phyloP scores from a whole-genome alignment of 805 yeast species.

The Jamesozyma piceae region DNA sequence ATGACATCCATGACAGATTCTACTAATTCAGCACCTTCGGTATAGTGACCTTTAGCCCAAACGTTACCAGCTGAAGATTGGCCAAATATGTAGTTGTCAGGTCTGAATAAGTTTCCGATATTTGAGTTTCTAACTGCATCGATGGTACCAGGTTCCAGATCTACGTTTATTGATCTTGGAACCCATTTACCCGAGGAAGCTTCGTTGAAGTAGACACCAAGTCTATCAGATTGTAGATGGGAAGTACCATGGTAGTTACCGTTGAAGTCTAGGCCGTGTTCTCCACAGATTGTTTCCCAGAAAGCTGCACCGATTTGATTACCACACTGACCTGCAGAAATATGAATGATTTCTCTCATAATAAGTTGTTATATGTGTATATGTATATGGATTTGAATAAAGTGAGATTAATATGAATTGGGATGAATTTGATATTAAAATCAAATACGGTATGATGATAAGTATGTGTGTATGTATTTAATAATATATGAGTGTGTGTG shows the following conservation, averaged over 20 bases:
- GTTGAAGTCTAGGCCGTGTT: slow-evolving; percentile 68
- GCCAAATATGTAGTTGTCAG: slow-evolving; percentile 83
- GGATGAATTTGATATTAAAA: background rate
- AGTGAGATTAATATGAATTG: background rate
- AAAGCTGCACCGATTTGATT: slow-evolving; percentile 95
- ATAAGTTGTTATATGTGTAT: slow-evolving; percentile 5
- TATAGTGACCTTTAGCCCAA: slow-evolving; percentile 96
- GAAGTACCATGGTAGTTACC: slow-evolving; percentile 61
- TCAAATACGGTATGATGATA: too few relatives aligned
- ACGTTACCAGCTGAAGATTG: slow-evolving; percentile 92
- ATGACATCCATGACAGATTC: slow-evolving; percentile 83
- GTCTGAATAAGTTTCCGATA: slow-evolving; percentile 83
- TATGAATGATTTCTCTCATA: slow-evolving; percentile 58
- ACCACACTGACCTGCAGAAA: slow-evolving; percentile 98
- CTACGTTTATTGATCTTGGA: slow-evolving; percentile 87
- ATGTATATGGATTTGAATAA: background rate
- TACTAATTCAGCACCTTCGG: slow-evolving; percentile 91
- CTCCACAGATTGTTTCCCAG: slow-evolving; percentile 88
- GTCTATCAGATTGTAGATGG: slow-evolving; percentile 45
- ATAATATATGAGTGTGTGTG: background rate
- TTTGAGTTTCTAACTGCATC: slow-evolving; percentile 72
- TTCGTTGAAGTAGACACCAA: slow-evolving; percentile 82
- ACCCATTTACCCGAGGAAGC: slow-evolving; percentile 83
- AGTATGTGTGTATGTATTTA: background rate
- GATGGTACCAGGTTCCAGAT: slow-evolving; percentile 89